phyloP scores from a whole-genome alignment of 352 stramenopile species.

The Blastocystis sp. region DNA sequence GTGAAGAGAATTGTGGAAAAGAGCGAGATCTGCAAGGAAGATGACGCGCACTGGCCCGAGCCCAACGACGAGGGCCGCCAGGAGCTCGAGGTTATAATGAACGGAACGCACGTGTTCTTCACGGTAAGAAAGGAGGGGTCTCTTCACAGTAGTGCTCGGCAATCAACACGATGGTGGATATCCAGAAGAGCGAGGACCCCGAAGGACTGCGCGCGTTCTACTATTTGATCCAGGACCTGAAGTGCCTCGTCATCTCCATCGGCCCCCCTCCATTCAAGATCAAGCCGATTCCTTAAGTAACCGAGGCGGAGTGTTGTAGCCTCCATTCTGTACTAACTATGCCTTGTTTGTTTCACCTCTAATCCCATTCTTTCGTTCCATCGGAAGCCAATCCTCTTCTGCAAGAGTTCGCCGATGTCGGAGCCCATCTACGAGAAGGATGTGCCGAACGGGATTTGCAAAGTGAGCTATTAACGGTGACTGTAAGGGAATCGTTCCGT shows the following conservation, averaged over 20 bases:
- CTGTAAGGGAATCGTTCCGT: background rate
- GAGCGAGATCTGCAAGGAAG: slow-evolving; percentile 86
- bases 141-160: slow-evolving; percentile 81
- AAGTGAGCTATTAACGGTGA: background rate
- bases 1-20: slow-evolving; percentile 86
- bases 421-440: slow-evolving; percentile 5
- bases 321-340: slow-evolving; percentile 47
- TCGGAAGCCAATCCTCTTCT: background rate
- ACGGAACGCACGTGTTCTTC: slow-evolving; percentile 93
- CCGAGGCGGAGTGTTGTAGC: background rate
- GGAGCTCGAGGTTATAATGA: slow-evolving; percentile 91
- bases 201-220: slow-evolving; percentile 89
- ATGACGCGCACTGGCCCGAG: slow-evolving; percentile 91
- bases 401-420: slow-evolving; percentile 20
- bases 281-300: slow-evolving; percentile 84
- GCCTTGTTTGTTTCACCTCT: slow-evolving; percentile 10
- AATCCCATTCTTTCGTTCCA: background rate
- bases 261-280: too few relatives aligned
- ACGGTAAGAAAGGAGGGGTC: slow-evolving; percentile 74
- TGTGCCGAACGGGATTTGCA: slow-evolving; percentile 42
- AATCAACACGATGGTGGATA: slow-evolving; percentile 88
- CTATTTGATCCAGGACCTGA: slow-evolving; percentile 93
- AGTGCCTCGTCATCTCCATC: slow-evolving; percentile 90
- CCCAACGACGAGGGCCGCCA: slow-evolving; percentile 85
- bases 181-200: slow-evolving; percentile 90